Percentiles rank a stretch among this genome's conserved stretches.
Conservation (phyloP, 2,329 filamentous ascomycete species). For the Hirsutella minnesotensis region DNA sequence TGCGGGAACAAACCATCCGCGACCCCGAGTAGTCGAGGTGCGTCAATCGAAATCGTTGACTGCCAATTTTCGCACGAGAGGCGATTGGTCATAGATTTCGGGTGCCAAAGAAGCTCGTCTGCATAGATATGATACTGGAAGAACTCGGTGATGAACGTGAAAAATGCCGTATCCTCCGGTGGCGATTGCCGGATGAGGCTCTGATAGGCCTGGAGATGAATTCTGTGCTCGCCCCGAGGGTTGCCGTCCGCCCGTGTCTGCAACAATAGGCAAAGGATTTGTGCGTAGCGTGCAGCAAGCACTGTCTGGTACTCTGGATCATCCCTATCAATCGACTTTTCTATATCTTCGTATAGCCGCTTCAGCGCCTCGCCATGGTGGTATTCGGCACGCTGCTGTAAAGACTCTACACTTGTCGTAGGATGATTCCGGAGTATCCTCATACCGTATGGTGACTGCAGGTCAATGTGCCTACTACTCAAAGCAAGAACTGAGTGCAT, state of each 20-base stretch:
- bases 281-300: slow-evolving; percentile 44
- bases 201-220: slow-evolving; percentile 67
- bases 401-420: slow-evolving; percentile 29
- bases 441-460: slow-evolving; percentile 41
- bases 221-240: slow-evolving; percentile 57
- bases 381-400: slow-evolving; percentile 39
- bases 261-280: slow-evolving; percentile 51
- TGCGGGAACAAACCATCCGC: slow-evolving; percentile 71
- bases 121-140: slow-evolving; percentile 71
- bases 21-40: slow-evolving; percentile 60
- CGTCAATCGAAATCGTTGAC: slow-evolving; percentile 27
- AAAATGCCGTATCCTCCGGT: slow-evolving; percentile 53
- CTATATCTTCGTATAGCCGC: slow-evolving; percentile 36
- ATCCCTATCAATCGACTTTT: slow-evolving; percentile 26
- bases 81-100: slow-evolving; percentile 22
- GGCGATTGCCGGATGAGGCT: slow-evolving; percentile 53
- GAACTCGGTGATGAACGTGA: slow-evolving; percentile 57
- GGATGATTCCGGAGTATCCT: slow-evolving; percentile 40
- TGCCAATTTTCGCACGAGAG: slow-evolving; percentile 33
- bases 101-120: slow-evolving; percentile 47
- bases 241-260: slow-evolving; percentile 46
- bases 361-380: slow-evolving; percentile 45
- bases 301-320: slow-evolving; percentile 32
- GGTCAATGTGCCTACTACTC: slow-evolving; percentile 64
- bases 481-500: slow-evolving; percentile 87